phyloP scores from a whole-genome alignment of 371 early-diverging fungal species.

The Basidiobolus meristosporus region DNA sequence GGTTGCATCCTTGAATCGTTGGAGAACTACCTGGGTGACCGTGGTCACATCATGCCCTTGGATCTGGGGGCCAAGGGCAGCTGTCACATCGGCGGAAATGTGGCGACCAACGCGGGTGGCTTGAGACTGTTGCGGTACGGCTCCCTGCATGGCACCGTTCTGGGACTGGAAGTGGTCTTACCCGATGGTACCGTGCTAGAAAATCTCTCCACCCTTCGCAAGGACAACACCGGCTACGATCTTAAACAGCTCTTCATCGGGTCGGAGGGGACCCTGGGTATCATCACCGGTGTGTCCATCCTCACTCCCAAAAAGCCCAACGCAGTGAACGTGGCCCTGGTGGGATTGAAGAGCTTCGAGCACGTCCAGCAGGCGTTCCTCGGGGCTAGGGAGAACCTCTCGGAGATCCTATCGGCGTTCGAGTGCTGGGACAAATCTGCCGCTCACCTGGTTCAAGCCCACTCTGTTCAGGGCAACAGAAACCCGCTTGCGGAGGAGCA shows the following conservation, averaged over 20 bases:
- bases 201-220: conserved; percentile 53
- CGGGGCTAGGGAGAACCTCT: conserved; percentile 53
- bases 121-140: conserved; percentile 81
- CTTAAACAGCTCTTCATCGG: conserved; percentile 92
- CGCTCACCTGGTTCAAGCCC: conserved; percentile 43
- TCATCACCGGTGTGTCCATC: conserved; percentile 78
- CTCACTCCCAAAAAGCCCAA: conserved; percentile 42
- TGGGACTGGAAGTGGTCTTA: conserved; percentile 70
- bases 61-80: conserved; percentile 88
- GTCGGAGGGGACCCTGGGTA: conserved; percentile 85
- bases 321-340: conserved; percentile 55
- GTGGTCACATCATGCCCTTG: conserved; percentile 74
- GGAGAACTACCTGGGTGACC: conserved; percentile 51
- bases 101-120: conserved; percentile 92
- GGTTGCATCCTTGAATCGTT: conserved; percentile 76
- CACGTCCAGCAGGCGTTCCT: conserved; percentile 63
- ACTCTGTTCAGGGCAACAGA: conserved; percentile 26
- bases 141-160: conserved; percentile 72
- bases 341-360: conserved; percentile 55
- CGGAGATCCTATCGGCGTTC: conserved; percentile 89
- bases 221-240: conserved; percentile 85
- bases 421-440: conserved; percentile 84
- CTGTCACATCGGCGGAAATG: conserved; percentile 88
- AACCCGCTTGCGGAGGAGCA: conserved; percentile 37
- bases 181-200: conserved; percentile 80